Percentiles rank a stretch among this genome's conserved stretches.
phyloP scores from a whole-genome alignment of 2,329 filamentous ascomycete species.

The Venturia carpophila region DNA sequence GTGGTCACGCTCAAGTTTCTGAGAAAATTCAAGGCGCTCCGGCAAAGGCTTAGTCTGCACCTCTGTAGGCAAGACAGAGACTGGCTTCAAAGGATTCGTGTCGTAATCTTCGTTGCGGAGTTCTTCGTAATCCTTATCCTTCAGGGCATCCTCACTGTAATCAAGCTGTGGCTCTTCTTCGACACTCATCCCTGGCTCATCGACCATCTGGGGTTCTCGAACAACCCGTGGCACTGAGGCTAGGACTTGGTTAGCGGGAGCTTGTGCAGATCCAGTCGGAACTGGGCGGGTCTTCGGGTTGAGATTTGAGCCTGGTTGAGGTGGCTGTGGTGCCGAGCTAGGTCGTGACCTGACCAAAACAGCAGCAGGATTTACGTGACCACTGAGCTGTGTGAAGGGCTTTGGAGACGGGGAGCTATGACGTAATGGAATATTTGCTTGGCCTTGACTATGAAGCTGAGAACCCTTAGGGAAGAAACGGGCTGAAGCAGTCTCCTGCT shows the following conservation, averaged over 20 bases:
- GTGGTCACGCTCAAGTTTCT: slow-evolving; percentile 42
- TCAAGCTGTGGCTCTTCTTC: slow-evolving; percentile 23
- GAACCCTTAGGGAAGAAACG: neutral
- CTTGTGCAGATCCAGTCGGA: neutral
- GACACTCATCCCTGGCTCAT: neutral
- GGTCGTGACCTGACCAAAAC: neutral
- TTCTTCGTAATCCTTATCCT: slow-evolving; percentile 23
- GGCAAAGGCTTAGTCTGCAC: slow-evolving; percentile 21
- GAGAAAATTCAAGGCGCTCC: slow-evolving; percentile 31
- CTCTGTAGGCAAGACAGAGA: slow-evolving; percentile 19
- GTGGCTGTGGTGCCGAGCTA: neutral
- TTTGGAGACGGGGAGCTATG: neutral
- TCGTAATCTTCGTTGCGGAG: slow-evolving; percentile 28
- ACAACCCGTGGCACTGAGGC: neutral
- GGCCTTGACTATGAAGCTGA: neutral
- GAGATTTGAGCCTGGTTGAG: neutral
- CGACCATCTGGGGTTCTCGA: neutral
- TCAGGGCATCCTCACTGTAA: slow-evolving; percentile 24
- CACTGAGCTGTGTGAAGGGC: neutral
- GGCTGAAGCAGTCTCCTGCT: neutral
- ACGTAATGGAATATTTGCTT: neutral
- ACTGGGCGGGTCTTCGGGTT: neutral
- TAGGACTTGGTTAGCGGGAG: neutral
- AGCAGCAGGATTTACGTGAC: neutral
- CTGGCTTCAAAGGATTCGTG: slow-evolving; percentile 20